Conservation (phyloP, 2,329 filamentous ascomycete genomes). For the Claviceps fusiformis region DNA sequence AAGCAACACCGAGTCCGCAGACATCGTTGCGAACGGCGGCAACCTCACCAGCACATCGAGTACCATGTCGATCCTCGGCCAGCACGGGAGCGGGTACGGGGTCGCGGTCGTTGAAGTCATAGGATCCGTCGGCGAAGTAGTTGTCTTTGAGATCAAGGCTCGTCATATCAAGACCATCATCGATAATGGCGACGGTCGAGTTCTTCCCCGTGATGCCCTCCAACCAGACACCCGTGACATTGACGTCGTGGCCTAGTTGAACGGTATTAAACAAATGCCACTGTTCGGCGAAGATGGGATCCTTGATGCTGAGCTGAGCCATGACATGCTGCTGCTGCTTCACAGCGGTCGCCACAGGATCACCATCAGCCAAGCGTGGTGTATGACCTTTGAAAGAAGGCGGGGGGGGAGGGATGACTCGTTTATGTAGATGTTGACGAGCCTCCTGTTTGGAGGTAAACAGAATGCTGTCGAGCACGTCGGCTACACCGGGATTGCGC, state of each 20-base stretch:
- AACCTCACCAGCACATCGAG: slow-evolving; percentile 87
- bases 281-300: slow-evolving; percentile 87
- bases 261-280: slow-evolving; percentile 88
- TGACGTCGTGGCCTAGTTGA: slow-evolving; percentile 79
- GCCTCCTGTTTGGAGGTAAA: slow-evolving; percentile 62
- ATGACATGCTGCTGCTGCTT: slow-evolving; percentile 47
- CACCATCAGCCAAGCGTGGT: slow-evolving; percentile 7
- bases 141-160: slow-evolving; percentile 86
- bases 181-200: slow-evolving; percentile 82
- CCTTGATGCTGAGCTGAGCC: slow-evolving; percentile 56
- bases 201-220: slow-evolving; percentile 84
- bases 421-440: slow-evolving; percentile 40
- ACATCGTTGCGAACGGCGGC: slow-evolving; percentile 83
- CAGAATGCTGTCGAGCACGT: slow-evolving; percentile 59
- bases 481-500: slow-evolving; percentile 34
- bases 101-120: slow-evolving; percentile 84
- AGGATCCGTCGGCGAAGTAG: slow-evolving; percentile 86
- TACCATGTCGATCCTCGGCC: slow-evolving; percentile 79
- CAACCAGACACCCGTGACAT: slow-evolving; percentile 88
- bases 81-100: slow-evolving; percentile 71
- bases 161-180: slow-evolving; percentile 93
- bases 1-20: slow-evolving; percentile 92
- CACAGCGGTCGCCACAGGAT: slow-evolving; percentile 29
- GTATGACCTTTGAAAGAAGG: slow-evolving; percentile 10
- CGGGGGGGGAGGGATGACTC: slow-evolving; percentile 28